A percentile compares a stretch with the other conserved stretches of the same genome.
Conservation (phyloP, 257 asterid genomes). For the Solanum chmielewskii region DNA sequence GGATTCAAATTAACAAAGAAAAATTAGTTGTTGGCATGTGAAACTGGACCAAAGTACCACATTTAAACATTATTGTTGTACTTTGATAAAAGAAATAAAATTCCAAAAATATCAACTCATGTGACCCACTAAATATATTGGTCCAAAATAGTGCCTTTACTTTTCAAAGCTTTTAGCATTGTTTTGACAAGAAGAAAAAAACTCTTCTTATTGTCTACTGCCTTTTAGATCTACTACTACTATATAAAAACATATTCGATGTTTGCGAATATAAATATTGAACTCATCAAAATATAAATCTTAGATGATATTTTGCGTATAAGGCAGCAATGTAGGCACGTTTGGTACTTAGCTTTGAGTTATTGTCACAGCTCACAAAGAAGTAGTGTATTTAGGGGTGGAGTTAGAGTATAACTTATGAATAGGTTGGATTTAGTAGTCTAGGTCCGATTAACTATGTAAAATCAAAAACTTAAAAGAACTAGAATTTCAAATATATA, state of each 20-base stretch:
- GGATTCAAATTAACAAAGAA: background rate
- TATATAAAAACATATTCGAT: background rate
- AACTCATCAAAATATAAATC: background rate
- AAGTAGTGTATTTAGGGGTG: background rate
- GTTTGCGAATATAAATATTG: background rate
- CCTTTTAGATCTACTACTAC: background rate
- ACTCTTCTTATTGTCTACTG: background rate
- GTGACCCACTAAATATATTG: constrained; percentile 4
- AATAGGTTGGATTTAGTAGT: background rate
- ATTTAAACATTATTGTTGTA: constrained; percentile 5
- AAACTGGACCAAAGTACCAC: constrained; percentile 12
- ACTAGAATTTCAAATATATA: background rate
- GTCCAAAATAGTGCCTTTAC: background rate
- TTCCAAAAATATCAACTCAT: constrained; percentile 4
- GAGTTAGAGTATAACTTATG: background rate
- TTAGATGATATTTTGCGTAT: background rate
- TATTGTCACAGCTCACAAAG: background rate
- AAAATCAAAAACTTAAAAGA: background rate
- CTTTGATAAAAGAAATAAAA: background rate
- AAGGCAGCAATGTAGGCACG: background rate
- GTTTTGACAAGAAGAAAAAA: background rate
- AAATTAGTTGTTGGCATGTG: background rate
- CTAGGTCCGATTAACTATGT: background rate
- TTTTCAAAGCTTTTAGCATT: background rate
- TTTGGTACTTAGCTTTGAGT: background rate